Evolutionary conservation across 2,329 filamentous ascomycete genomes (phyloP), one percentile per base, ranked within the genome.

Genomic region (Pestalotiopsis sp.): DNA sequence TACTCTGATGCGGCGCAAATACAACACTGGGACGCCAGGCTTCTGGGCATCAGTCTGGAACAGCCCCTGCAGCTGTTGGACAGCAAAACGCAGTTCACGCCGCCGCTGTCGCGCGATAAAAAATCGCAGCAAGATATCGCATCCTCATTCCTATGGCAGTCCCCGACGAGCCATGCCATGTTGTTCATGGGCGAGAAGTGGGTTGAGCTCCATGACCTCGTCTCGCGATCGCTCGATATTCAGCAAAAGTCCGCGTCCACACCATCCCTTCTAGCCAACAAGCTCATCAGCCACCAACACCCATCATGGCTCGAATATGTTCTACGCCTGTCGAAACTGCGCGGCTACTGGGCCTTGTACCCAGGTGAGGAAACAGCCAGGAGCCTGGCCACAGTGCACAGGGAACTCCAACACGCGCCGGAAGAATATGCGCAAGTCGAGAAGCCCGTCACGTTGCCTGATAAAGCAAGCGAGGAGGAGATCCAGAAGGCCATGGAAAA

Each of bases 151-250:
- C 83, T 97, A 9, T 97, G 94, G 91, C 92, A 97, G 79, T 89
- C 91, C 2, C 95, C 95, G 4, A 92, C 90, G 72, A 93, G 91
- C 75, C 92, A 96, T 71, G 95, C 95, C 0, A 88, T 91, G 12
- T 84, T 99, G 11, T 91, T 95, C 77, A 90, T 96, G 67, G 94
- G 95, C 58, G 89, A 94, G 62, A 94, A 92, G 76, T 99, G 96
- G 96, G 82, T 88, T 13, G 93, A 97, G 73, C 86, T 97, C 11
- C 94, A 98, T 77, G 87, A 90, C 12, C 96, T 97, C 73, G 86
- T 97, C 2, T 88, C 92, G 12, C 86, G 87, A 62, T 84, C 90
- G 6, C 81, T 95, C 17, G 81, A 84, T 39, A 76, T 77, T 20
- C 81, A 84, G 57, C 79, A 80, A 45, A 72, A 73, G 9, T 75